A percentile compares a stretch with the other conserved stretches of the same genome.
phyloP scores from a whole-genome alignment of 768 basidiomycete species.

The Rhodotorula sphaerocarpa region DNA sequence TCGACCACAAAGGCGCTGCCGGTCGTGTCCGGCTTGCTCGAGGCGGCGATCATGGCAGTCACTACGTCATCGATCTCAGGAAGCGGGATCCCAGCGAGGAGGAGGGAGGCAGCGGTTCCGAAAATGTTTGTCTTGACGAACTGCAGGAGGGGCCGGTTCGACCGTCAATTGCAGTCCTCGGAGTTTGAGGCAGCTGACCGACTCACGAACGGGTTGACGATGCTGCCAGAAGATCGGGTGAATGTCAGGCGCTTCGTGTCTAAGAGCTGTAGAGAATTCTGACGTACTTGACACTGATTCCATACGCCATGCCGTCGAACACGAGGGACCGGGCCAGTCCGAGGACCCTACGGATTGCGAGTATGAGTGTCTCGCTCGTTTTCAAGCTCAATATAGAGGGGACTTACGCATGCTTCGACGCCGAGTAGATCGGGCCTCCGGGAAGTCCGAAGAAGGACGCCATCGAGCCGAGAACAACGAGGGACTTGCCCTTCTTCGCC shows the following conservation, averaged over 20 bases:
- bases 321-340: slow-evolving; percentile 53
- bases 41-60: slow-evolving; percentile 52
- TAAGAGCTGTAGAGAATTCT: background rate
- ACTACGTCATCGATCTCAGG: slow-evolving; percentile 47
- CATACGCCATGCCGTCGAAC: slow-evolving; percentile 42
- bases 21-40: slow-evolving; percentile 47
- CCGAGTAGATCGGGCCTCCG: slow-evolving; percentile 47
- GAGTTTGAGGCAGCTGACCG: no score
- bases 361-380: background rate
- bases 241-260: no score
- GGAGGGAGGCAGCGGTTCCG: slow-evolving; percentile 44
- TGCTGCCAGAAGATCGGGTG: background rate
- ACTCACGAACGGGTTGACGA: background rate
- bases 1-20: slow-evolving; percentile 19
- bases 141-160: no score
- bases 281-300: slow-evolving; percentile 50
- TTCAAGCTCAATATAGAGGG: background rate
- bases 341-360: slow-evolving; percentile 42
- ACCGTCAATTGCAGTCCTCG: no score
- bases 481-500: slow-evolving; percentile 43
- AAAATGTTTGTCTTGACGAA: slow-evolving; percentile 43
- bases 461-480: slow-evolving; percentile 55
- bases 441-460: slow-evolving; percentile 53
- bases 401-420: slow-evolving; percentile 22
- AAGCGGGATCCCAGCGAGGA: slow-evolving; percentile 46